These are phyloP conservation scores for Mycena belliarum DNA, from an alignment of 768 basidiomycete genomes.

Conservation along the genomic window DNA sequence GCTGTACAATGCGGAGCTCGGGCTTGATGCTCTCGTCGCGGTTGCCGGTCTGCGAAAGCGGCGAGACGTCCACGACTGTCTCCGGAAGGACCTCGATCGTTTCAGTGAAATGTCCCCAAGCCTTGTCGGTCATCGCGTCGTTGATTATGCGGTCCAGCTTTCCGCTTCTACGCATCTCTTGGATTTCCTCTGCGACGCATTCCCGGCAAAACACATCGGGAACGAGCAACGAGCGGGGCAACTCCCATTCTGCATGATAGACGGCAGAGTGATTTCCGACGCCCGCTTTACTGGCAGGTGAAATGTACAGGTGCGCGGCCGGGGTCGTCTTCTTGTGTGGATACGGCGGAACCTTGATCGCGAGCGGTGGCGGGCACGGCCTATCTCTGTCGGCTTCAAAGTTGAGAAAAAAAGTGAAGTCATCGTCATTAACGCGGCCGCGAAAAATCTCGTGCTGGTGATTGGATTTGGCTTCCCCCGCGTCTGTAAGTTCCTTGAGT, in stretches of 20 bases:
- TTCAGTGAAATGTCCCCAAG: not conserved
- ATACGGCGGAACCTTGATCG: slow-evolving; percentile 22
- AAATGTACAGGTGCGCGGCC: slow-evolving; percentile 54
- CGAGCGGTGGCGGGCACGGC: slow-evolving; percentile 8
- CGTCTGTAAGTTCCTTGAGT: slow-evolving; percentile 21
- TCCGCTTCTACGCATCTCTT: slow-evolving; percentile 10
- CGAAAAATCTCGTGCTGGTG: slow-evolving; percentile 8
- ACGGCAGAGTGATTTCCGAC: slow-evolving; percentile 47
- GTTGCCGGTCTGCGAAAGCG: not conserved
- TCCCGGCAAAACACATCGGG: slow-evolving; percentile 35
- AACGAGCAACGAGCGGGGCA: slow-evolving; percentile 45
- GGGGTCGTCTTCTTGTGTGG: slow-evolving; percentile 17
- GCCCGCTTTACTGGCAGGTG: slow-evolving; percentile 37
- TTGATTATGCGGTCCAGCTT: slow-evolving; percentile 19
- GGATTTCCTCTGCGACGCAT: slow-evolving; percentile 38
- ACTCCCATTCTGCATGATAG: slow-evolving; percentile 50
- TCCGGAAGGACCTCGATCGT: not conserved
- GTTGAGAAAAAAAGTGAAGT: slow-evolving; percentile 32
- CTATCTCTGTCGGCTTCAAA: slow-evolving; percentile 18
- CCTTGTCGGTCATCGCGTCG: slow-evolving; percentile 23
- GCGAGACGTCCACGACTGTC: not conserved
- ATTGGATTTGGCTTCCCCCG: slow-evolving; percentile 11
- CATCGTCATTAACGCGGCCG: slow-evolving; percentile 4
- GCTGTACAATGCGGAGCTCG: slow-evolving; percentile 1
- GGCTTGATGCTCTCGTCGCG: not conserved